Evolutionary conservation across 139 green algal species (phyloP).

Genomic region (Penium margaritaceum): DNA sequence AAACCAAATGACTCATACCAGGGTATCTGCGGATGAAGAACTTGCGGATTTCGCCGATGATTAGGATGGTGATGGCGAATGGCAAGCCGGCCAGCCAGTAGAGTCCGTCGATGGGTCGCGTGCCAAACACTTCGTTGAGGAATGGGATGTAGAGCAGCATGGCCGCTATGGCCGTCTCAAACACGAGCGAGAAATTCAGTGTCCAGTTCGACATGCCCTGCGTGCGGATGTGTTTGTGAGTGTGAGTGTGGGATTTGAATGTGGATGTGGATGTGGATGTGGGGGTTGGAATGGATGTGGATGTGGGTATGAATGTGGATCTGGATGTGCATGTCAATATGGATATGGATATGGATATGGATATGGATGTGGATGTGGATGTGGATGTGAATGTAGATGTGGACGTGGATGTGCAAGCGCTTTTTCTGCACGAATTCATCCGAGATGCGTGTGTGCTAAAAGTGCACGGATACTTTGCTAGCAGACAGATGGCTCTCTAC

Average conservation of each 20-base stretch:
- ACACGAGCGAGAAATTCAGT: constrained; percentile 62
- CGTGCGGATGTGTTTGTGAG: too few relatives aligned
- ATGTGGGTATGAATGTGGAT: too few relatives aligned
- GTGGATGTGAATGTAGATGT: too few relatives aligned
- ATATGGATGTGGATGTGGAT: background rate
- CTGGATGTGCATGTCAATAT: too few relatives aligned
- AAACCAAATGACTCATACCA: constrained; percentile 1
- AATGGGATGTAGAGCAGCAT: constrained; percentile 61
- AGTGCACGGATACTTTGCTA: too few relatives aligned
- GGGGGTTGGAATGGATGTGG: too few relatives aligned
- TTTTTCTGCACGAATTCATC: too few relatives aligned
- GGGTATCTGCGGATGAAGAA: constrained; percentile 54
- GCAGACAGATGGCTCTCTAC: too few relatives aligned
- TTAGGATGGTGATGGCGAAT: constrained; percentile 61
- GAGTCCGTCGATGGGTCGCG: constrained; percentile 55
- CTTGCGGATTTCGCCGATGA: constrained; percentile 69
- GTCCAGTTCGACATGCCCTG: constrained; percentile 59
- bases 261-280: too few relatives aligned
- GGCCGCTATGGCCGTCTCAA: constrained; percentile 56
- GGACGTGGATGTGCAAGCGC: too few relatives aligned
- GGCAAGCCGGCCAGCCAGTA: constrained; percentile 65
- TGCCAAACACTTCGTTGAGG: constrained; percentile 60
- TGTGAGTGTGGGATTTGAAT: too few relatives aligned
- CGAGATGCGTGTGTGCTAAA: too few relatives aligned
- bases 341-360: background rate